Conservation (phyloP, 768 basidiomycete genomes). For the Rhizopogon vinicolor region DNA sequence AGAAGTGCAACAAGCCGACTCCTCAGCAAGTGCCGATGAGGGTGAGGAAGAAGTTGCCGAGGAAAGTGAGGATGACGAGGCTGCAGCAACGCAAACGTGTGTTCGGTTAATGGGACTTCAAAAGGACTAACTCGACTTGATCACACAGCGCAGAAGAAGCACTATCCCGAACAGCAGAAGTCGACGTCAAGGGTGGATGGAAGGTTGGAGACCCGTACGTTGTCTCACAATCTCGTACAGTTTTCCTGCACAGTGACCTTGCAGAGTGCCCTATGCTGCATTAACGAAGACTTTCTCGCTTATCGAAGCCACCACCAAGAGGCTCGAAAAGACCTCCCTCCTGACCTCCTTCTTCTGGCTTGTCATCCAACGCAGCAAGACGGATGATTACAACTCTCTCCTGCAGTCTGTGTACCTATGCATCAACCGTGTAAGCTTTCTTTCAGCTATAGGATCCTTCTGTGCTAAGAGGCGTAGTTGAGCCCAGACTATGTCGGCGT, state of each 20-base stretch:
- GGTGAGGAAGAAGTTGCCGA: slow-evolving; percentile 35
- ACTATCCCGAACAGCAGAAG: slow-evolving; percentile 53
- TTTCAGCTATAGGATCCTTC: not conserved
- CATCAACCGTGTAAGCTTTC: slow-evolving; percentile 74
- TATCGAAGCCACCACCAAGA: slow-evolving; percentile 94
- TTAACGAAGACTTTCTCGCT: slow-evolving; percentile 82
- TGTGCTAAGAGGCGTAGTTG: slow-evolving; percentile 43
- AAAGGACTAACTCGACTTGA: slow-evolving; percentile 1
- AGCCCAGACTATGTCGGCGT: slow-evolving; percentile 94
- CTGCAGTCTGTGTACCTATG: slow-evolving; percentile 92
- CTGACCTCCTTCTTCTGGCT: slow-evolving; percentile 87
- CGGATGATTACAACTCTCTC: slow-evolving; percentile 68
- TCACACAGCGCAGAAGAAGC: slow-evolving; percentile 56
- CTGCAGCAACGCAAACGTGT: slow-evolving; percentile 62
- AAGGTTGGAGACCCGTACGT: slow-evolving; percentile 79
- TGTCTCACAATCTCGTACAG: not conserved
- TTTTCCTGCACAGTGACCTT: not conserved
- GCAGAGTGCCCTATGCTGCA: slow-evolving; percentile 90
- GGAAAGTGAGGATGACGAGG: slow-evolving; percentile 40
- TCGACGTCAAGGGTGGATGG: slow-evolving; percentile 83
- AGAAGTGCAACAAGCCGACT: slow-evolving; percentile 30
- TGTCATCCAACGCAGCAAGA: slow-evolving; percentile 81
- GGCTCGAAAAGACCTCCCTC: slow-evolving; percentile 85
- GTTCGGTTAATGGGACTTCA: slow-evolving; percentile 7
- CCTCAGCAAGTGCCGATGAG: slow-evolving; percentile 28